phyloP scores from a whole-genome alignment of 345 rosid species.

The Punica granatum region DNA sequence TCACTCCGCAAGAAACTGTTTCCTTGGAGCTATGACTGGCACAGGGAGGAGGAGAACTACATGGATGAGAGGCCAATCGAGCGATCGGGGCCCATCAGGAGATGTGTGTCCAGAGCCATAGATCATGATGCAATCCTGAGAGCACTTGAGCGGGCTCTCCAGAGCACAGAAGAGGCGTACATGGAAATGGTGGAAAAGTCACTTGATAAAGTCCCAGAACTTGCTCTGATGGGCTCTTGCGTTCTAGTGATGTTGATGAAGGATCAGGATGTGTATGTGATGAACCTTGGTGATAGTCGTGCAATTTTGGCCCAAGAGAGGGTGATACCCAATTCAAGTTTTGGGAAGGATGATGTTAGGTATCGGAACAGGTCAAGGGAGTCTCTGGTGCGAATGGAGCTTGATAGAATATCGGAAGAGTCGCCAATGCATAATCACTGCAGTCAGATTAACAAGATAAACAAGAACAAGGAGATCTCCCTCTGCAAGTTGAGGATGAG shows the following conservation, averaged over 20 bases:
- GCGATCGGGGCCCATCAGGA: conserved; percentile 65
- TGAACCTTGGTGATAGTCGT: conserved; percentile 96
- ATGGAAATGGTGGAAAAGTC: conserved; percentile 92
- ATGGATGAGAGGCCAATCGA: conserved; percentile 55
- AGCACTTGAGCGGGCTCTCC: conserved; percentile 77
- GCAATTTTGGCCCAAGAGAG: conserved; percentile 88
- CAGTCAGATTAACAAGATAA: conserved; percentile 56
- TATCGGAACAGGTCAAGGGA: conserved; percentile 76
- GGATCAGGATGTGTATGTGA: conserved; percentile 92
- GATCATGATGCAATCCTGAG: conserved; percentile 76
- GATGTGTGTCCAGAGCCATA: conserved; percentile 66
- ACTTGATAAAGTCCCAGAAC: conserved; percentile 80
- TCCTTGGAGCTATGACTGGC: conserved; percentile 99
- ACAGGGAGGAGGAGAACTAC: conserved; percentile 69
- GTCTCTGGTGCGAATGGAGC: conserved; percentile 81
- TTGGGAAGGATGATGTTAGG: conserved; percentile 54
- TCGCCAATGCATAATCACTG: conserved; percentile 82
- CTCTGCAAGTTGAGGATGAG: conserved; percentile 84
- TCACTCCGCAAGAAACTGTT: conserved; percentile 82
- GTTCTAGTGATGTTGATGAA: conserved; percentile 94
- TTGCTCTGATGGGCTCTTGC: conserved; percentile 95
- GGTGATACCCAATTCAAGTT: conserved; percentile 49
- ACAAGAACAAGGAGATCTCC: conserved; percentile 82
- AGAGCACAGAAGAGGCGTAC: conserved; percentile 71
- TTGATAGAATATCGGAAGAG: conserved; percentile 94